A percentile compares a stretch with the other conserved stretches of the same genome.
Conservation (phyloP, 1,139 yeast species). For the Schwanniomyces etchellsii region DNA sequence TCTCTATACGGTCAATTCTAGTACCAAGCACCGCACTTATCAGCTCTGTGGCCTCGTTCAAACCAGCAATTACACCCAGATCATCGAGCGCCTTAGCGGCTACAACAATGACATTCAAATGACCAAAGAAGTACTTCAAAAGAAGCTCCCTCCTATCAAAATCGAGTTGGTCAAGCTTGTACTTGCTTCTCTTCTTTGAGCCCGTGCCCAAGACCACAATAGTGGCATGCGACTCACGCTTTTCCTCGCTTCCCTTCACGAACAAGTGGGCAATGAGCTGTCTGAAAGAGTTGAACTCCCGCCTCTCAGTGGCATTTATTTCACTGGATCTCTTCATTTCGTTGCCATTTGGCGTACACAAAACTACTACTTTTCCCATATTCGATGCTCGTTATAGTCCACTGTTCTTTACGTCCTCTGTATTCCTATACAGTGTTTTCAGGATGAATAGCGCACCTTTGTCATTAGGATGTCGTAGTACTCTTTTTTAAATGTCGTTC, state of each 20-base stretch:
- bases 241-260: constrained; percentile 29
- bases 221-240: constrained; percentile 30
- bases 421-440: no score
- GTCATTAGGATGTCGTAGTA: no score
- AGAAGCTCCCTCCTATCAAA: constrained; percentile 26
- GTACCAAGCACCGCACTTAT: constrained; percentile 23
- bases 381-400: no score
- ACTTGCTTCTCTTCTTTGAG: constrained; percentile 1
- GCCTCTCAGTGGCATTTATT: constrained; percentile 1
- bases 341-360: neutral
- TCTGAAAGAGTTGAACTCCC: constrained; percentile 6
- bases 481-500: no score
- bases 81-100: constrained; percentile 15
- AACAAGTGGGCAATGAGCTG: constrained; percentile 22
- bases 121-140: constrained; percentile 36
- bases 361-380: constrained; percentile 1
- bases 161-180: constrained; percentile 15
- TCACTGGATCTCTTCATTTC: neutral
- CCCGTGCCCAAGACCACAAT: constrained; percentile 22
- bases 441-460: no score
- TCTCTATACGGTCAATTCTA: constrained; percentile 45
- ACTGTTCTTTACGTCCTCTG: no score
- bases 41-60: constrained; percentile 23
- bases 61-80: constrained; percentile 12
- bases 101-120: constrained; percentile 33